phyloP scores from a whole-genome alignment of 352 stramenopile species.

The Globisporangium megalacanthum region DNA sequence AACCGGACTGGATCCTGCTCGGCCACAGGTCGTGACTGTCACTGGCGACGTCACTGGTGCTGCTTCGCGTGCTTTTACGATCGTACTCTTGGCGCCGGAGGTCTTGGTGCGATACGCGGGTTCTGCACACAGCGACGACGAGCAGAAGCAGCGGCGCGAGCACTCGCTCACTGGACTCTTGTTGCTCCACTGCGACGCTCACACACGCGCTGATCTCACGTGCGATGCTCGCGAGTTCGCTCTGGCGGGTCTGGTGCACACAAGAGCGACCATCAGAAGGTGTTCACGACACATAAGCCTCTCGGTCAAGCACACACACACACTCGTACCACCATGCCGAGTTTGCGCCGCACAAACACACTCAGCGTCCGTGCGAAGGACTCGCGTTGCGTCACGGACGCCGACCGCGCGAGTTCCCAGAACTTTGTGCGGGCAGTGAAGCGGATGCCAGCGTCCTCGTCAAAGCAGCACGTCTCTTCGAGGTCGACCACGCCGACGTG shows the following conservation, averaged over 20 bases:
- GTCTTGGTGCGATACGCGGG: conserved; percentile 32
- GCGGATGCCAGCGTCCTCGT: conserved; percentile 35
- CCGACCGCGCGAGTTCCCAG: conserved; percentile 28
- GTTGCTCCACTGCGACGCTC: conserved; percentile 19
- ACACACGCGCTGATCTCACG: conserved; percentile 38
- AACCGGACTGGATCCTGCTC: background rate
- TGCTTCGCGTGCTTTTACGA: background rate
- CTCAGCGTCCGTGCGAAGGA: conserved; percentile 28
- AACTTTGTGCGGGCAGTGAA: conserved; percentile 28
- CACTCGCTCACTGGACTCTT: conserved; percentile 24
- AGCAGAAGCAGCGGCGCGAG: conserved; percentile 26
- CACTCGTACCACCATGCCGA: conserved; percentile 17
- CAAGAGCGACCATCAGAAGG: background rate
- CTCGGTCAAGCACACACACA: background rate
- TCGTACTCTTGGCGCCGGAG: conserved; percentile 20
- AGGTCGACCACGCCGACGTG: conserved; percentile 18
- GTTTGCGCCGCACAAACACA: conserved; percentile 33
- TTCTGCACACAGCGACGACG: conserved; percentile 28
- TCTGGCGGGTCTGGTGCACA: background rate
- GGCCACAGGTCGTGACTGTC: too few relatives aligned
- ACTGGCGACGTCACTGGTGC: conserved; percentile 2
- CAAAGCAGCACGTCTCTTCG: conserved; percentile 44
- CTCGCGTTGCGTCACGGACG: conserved; percentile 12
- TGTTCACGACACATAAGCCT: background rate
- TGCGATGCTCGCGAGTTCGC: conserved; percentile 6